phyloP scores from a whole-genome alignment of 352 stramenopile genomes.

The Pythium volutum region DNA sequence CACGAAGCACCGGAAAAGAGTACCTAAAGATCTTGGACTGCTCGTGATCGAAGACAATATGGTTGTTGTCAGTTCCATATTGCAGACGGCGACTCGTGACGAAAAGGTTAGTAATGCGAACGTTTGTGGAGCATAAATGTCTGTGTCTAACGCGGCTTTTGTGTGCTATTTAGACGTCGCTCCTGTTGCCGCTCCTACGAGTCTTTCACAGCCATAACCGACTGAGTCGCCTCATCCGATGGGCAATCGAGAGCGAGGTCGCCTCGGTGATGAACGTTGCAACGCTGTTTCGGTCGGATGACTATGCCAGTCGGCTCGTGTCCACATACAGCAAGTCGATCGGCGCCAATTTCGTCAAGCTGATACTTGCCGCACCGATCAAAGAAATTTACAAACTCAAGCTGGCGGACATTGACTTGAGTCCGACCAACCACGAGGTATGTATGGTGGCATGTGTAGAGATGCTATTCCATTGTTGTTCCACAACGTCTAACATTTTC shows the following conservation, averaged over 20 bases:
- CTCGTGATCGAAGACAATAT: slow-evolving; percentile 72
- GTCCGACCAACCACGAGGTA: slow-evolving; percentile 55
- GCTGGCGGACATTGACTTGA: slow-evolving; percentile 70
- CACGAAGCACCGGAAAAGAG: slow-evolving; percentile 8
- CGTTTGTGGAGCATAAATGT: background rate
- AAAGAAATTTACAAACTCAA: slow-evolving; percentile 35
- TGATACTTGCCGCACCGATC: slow-evolving; percentile 32
- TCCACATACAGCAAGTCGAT: slow-evolving; percentile 46
- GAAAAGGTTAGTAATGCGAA: slow-evolving; percentile 44
- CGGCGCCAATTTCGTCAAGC: slow-evolving; percentile 35
- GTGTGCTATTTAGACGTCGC: slow-evolving; percentile 20
- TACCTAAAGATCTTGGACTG: slow-evolving; percentile 42
- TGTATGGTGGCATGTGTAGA: background rate
- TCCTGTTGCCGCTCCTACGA: slow-evolving; percentile 38
- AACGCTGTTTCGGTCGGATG: slow-evolving; percentile 43
- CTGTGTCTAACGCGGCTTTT: too few relatives aligned
- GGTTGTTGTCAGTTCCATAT: slow-evolving; percentile 66
- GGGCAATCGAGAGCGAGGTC: slow-evolving; percentile 47
- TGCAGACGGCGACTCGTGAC: slow-evolving; percentile 67
- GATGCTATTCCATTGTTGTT: background rate
- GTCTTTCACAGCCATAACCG: slow-evolving; percentile 33
- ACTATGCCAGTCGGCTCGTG: slow-evolving; percentile 40
- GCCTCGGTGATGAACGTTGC: slow-evolving; percentile 38
- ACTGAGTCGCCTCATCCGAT: slow-evolving; percentile 37
- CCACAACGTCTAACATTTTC: background rate